Percentiles rank a stretch among this genome's conserved stretches.
Conservation (phyloP, 176 grass and related monocot genomes). For the Urochloa ruziziensis region DNA sequence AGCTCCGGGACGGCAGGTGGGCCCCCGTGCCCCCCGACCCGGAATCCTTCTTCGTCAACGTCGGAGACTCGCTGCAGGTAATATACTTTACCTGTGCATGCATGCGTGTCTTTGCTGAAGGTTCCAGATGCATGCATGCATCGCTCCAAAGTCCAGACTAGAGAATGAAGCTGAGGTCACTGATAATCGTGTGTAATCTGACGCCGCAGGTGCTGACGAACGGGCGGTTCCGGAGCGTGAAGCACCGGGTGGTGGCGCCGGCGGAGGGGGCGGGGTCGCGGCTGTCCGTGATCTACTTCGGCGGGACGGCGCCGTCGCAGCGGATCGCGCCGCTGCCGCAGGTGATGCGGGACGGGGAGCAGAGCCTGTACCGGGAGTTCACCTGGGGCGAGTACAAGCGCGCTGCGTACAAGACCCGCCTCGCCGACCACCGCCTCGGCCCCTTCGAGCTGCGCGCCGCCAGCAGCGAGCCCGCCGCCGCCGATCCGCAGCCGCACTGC, state of each 20-base stretch:
- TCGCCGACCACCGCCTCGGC: slow-evolving; percentile 61
- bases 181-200: background rate
- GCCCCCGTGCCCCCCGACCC: slow-evolving; percentile 61
- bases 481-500: background rate
- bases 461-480: background rate
- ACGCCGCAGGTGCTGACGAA: slow-evolving; percentile 70
- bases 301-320: slow-evolving; percentile 50
- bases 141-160: background rate
- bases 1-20: slow-evolving; percentile 69
- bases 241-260: slow-evolving; percentile 70
- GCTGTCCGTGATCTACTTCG: slow-evolving; percentile 81
- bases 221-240: slow-evolving; percentile 80
- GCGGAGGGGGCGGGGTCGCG: slow-evolving; percentile 47
- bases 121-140: background rate
- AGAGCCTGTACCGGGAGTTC: slow-evolving; percentile 79
- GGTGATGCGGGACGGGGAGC: slow-evolving; percentile 60
- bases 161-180: background rate
- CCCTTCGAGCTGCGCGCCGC: slow-evolving; percentile 55
- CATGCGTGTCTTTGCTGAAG: background rate
- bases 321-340: slow-evolving; percentile 54
- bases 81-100: background rate
- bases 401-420: slow-evolving; percentile 54
- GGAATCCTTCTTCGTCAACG: slow-evolving; percentile 76
- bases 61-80: slow-evolving; percentile 80
- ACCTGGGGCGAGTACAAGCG: slow-evolving; percentile 82